Conservation (phyloP, 768 basidiomycete species). For the Pulveroboletus sp. region DNA sequence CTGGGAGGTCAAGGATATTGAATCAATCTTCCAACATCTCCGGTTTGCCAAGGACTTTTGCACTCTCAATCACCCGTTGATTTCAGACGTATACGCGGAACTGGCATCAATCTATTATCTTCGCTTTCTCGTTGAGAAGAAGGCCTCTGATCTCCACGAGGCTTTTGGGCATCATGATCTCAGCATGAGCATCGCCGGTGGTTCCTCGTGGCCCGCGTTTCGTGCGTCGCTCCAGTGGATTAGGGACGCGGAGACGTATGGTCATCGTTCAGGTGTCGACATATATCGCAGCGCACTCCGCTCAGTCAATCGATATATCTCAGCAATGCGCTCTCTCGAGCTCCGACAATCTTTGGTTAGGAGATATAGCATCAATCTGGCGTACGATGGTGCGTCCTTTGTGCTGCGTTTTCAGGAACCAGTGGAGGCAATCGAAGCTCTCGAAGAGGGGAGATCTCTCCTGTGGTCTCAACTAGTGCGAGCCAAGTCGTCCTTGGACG, state of each 20-base stretch:
- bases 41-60: slow-evolving; percentile 21
- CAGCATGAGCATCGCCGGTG: slow-evolving; percentile 13
- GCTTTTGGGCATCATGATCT: slow-evolving; percentile 24
- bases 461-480: slow-evolving; percentile 33
- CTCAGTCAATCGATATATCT: slow-evolving; percentile 18
- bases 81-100: slow-evolving; percentile 23
- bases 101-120: slow-evolving; percentile 22
- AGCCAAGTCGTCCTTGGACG: slow-evolving; percentile 23
- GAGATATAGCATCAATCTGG: slow-evolving; percentile 13
- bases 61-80: slow-evolving; percentile 16
- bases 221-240: slow-evolving; percentile 22
- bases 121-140: slow-evolving; percentile 20
- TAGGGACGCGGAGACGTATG: slow-evolving; percentile 15
- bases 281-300: slow-evolving; percentile 26
- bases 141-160: slow-evolving; percentile 18
- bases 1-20: slow-evolving; percentile 21
- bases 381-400: slow-evolving; percentile 26
- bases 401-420: slow-evolving; percentile 20
- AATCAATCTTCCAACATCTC: slow-evolving; percentile 25
- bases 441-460: slow-evolving; percentile 32
- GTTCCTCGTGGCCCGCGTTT: slow-evolving; percentile 17
- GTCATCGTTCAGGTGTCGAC: slow-evolving; percentile 27
- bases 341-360: slow-evolving; percentile 16
- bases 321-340: slow-evolving; percentile 12
- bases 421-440: slow-evolving; percentile 26